These are phyloP conservation scores for Tanacetum coccineum DNA, from an alignment of 129 eudicot species.

Conservation along the genomic window DNA sequence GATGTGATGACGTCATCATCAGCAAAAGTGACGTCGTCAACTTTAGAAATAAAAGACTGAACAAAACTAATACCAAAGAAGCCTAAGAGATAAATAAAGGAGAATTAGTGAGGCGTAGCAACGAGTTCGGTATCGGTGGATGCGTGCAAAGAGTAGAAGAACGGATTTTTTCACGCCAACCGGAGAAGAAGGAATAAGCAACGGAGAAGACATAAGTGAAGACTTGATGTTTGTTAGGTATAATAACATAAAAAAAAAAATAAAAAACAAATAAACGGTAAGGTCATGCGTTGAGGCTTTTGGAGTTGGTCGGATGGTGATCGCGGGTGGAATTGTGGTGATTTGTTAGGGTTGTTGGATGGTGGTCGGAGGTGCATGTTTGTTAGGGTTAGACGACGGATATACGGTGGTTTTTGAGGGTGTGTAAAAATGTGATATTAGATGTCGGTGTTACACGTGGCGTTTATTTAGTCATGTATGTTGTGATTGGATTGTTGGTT, in stretches of 20 bases:
- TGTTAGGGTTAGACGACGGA: slow-evolving; percentile 29
- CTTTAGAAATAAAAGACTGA: slow-evolving; percentile 50
- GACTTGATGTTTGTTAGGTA: slow-evolving; percentile 70
- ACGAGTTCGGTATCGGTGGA: slow-evolving; percentile 53
- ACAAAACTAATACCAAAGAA: slow-evolving; percentile 71
- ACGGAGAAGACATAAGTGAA: slow-evolving; percentile 64
- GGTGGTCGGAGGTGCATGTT: slow-evolving; percentile 10
- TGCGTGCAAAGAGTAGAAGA: slow-evolving; percentile 60
- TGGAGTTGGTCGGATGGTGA: slow-evolving; percentile 28
- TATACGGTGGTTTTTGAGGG: slow-evolving; percentile 32
- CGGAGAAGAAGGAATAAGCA: slow-evolving; percentile 68
- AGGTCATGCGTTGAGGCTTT: slow-evolving; percentile 76
- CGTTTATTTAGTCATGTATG: not conserved
- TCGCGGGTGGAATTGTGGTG: not conserved
- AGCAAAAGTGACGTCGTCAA: slow-evolving; percentile 18
- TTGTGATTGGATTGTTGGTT: not conserved
- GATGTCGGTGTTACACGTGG: slow-evolving; percentile 2
- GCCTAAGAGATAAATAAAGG: slow-evolving; percentile 59
- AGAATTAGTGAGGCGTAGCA: slow-evolving; percentile 45
- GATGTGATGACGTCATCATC: not conserved
- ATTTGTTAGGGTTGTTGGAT: too few species aligned
- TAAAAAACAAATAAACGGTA: too few species aligned
- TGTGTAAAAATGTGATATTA: slow-evolving; percentile 12
- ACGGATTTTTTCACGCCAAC: slow-evolving; percentile 69
- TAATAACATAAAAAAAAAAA: too few species aligned